Conservation (phyloP, 2,329 filamentous ascomycete genomes). For the Aspergillus udagawae region DNA sequence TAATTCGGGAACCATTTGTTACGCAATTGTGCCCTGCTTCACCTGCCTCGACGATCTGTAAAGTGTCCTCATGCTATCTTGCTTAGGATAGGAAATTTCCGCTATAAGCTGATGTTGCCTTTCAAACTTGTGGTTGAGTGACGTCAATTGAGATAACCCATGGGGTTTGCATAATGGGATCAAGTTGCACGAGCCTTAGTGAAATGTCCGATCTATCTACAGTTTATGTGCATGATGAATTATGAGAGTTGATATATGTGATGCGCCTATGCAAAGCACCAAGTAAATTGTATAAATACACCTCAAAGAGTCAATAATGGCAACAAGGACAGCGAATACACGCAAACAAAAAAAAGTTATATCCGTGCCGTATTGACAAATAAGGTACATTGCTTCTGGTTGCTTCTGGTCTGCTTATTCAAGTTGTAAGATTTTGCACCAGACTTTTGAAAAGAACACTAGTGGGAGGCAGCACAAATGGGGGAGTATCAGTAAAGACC, state of each 20-base stretch:
- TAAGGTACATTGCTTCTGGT: neutral
- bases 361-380: neutral
- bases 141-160: neutral
- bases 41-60: neutral
- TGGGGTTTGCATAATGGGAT: neutral
- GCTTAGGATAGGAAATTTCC: neutral
- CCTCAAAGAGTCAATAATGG: neutral
- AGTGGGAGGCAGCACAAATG: slow-evolving; percentile 37
- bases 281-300: neutral
- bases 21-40: neutral
- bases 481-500: slow-evolving; percentile 37
- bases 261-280: neutral
- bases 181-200: neutral
- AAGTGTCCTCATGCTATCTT: neutral
- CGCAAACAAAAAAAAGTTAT: neutral
- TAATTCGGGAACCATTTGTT: neutral
- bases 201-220: no score
- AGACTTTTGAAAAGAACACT: slow-evolving; percentile 37
- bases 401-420: neutral
- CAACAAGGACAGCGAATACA: neutral
- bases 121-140: neutral
- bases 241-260: neutral
- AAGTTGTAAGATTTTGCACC: slow-evolving; percentile 23
- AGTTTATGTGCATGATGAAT: neutral
- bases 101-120: neutral